A percentile compares a stretch with the other conserved stretches of the same genome.
phyloP scores from a whole-genome alignment of 768 basidiomycete species.

The Hericium coralloides region DNA sequence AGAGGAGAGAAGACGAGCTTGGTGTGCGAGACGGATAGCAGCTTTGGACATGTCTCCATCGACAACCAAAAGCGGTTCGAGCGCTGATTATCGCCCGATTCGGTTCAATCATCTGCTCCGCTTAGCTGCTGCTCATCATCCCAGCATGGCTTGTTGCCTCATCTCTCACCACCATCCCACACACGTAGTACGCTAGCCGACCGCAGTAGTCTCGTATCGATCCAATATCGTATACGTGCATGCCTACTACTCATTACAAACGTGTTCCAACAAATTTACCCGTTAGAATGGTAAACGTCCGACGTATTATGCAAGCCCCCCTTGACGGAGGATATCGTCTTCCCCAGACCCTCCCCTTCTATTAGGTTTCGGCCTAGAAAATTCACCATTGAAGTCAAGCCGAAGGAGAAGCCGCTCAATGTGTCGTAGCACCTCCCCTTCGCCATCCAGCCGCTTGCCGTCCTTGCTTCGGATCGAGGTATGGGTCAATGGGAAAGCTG shows the following conservation, averaged over 20 bases:
- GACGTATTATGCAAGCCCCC: conserved; percentile 25
- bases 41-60: conserved; percentile 6
- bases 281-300: neutral
- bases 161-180: no score
- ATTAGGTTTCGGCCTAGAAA: conserved; percentile 34
- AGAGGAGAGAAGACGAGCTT: conserved; percentile 49
- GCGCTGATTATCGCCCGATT: conserved; percentile 3
- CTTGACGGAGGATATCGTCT: conserved; percentile 37
- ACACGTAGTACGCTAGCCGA: no score
- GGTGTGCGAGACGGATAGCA: conserved; percentile 47
- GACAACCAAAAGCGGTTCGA: neutral
- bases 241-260: no score
- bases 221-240: neutral
- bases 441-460: conserved; percentile 44
- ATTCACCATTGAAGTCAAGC: conserved; percentile 76
- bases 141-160: neutral
- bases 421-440: conserved; percentile 66
- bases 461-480: conserved; percentile 45
- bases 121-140: neutral
- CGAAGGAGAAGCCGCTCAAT: conserved; percentile 76
- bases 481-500: conserved; percentile 22
- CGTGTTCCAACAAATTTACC: no score
- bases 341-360: conserved; percentile 13
- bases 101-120: neutral
- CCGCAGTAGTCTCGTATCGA: neutral